Base-by-base conservation (phyloP, 768 basidiomycete species). In the Kwoniella shandongensis region DNA sequence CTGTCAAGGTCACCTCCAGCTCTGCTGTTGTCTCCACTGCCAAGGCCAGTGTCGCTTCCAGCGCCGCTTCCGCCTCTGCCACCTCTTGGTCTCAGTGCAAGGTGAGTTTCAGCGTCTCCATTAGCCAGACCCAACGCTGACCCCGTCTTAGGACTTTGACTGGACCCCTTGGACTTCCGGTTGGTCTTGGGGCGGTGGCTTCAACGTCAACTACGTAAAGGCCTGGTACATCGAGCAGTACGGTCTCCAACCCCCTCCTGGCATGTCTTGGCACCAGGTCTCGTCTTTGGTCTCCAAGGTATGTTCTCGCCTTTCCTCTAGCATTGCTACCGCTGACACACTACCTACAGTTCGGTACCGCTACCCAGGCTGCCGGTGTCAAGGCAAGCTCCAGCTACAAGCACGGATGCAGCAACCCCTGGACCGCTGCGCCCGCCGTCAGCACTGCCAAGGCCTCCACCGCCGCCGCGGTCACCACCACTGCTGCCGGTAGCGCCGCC, bases 161-260 rank as follows among this genome's bases (percentile, higher is more conserved):
- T 61, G 60, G 60, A 32, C 40, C 25, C 22, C 54, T 38, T 61
- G 42, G 41, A n/a, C n/a, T 32, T 30, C 30, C 22, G 49, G 44
- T 6, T 61, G 52, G 52, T 54, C 60, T 26, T 61, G 60, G 60
- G 27, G 27, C 11, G 59, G 59, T 44, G 57, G 57, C 27, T 61
- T 22, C 50, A 39, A n/a, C 36, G 2, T 56, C 15, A 42, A 55
- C 15, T 61, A 61, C 50, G 54, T 56, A 48, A 55, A 61, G 38
- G 48, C 47, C 26, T 61, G 60, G 60, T 61, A 61, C 54, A 13
- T 61, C 8, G 60, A 55, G 48, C 32, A 30, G 27, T 61, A 61
- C 44, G 60, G 60, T 27, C 35, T 51, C 26, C 26, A 55, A 7
- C 60, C 60, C 18, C 60, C 60, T 56, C 49, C 52, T 13, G 48